Evolutionary conservation across 805 yeast species (phyloP).

Genomic region (Wickerhamiella sergipiensis): DNA sequence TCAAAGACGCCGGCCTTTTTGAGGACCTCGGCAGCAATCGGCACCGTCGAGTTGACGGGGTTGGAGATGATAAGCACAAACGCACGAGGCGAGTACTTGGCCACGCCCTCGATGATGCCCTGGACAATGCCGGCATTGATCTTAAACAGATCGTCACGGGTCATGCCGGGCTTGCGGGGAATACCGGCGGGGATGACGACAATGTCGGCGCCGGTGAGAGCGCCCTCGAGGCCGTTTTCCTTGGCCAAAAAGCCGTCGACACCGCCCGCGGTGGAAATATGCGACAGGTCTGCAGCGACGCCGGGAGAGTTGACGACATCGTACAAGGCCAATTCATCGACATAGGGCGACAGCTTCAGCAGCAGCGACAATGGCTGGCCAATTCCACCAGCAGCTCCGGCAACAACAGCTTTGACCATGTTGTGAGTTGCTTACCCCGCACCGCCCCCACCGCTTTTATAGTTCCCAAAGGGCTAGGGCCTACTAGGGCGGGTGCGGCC

Average conservation of each 20-base stretch:
- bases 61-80: constrained; percentile 71
- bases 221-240: constrained; percentile 49
- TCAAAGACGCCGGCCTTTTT: constrained; percentile 77
- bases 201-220: constrained; percentile 58
- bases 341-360: constrained; percentile 77
- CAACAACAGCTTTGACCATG: constrained; percentile 36
- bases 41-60: constrained; percentile 96
- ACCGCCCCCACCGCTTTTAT: not conserved
- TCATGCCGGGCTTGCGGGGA: constrained; percentile 98
- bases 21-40: constrained; percentile 87
- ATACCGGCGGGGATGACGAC: constrained; percentile 95
- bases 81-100: constrained; percentile 74
- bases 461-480: not conserved
- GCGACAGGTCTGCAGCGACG: constrained; percentile 93
- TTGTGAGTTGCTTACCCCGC: constrained; percentile 2
- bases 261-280: constrained; percentile 80
- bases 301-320: constrained; percentile 91
- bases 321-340: constrained; percentile 72
- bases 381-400: constrained; percentile 87
- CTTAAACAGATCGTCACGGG: constrained; percentile 92
- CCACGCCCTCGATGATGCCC: constrained; percentile 77
- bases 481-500: not conserved
- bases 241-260: constrained; percentile 85
- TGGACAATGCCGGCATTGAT: constrained; percentile 93
- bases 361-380: constrained; percentile 81